Base-by-base conservation (phyloP, 768 basidiomycete species). In the Porphyrellus cyaneotinctus region DNA sequence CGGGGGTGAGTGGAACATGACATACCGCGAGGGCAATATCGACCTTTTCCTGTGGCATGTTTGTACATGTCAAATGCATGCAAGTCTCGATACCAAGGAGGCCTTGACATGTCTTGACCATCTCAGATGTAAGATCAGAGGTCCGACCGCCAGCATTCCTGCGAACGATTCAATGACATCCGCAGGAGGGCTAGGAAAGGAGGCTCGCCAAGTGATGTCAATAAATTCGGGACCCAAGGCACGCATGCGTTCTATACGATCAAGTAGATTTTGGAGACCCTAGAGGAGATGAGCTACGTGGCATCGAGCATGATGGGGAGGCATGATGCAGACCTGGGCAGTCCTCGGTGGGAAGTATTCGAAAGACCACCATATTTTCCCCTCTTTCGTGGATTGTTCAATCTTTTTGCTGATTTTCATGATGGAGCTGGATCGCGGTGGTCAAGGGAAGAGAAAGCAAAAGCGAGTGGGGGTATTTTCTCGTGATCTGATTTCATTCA, bases 351-450 rank as follows among this genome's bases (percentile, higher is more conserved):
- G 95, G 65, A 99, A 98, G 74, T 94, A 98, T 68, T 99, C 95
- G 69, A 99, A 98, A 33, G 91, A 94, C 95, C 95, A 99, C 88
- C 94, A 97, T 54, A 91, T 74, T 64, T 91, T 84, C 58, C 87
- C 85, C 62, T 95, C 88, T 68, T 87, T 85, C 55, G 82, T 74
- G 43, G 90, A 90, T 70, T 91, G 84, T 58, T 85, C 79, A 41
- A 97, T 91, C 76, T 95, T 97, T 72, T 94, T 83, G 61, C 86
- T 92, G 70, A 98, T 91, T 82, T 88, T 95, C 92, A 97, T 97
- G 72, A 39, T 37, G 47, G 38, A 31, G 39, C 13, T 12, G 58
- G 58, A 57, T 52, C 48, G 64, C 60, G 58, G 54, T 58, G 54
- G 47, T 14, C 2, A 46, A 45, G 49, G 20, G 8, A 47, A 47